Evolutionary conservation across 2,329 filamentous ascomycete species (phyloP).

Genomic region (Fusarium tanahbumbuense): DNA sequence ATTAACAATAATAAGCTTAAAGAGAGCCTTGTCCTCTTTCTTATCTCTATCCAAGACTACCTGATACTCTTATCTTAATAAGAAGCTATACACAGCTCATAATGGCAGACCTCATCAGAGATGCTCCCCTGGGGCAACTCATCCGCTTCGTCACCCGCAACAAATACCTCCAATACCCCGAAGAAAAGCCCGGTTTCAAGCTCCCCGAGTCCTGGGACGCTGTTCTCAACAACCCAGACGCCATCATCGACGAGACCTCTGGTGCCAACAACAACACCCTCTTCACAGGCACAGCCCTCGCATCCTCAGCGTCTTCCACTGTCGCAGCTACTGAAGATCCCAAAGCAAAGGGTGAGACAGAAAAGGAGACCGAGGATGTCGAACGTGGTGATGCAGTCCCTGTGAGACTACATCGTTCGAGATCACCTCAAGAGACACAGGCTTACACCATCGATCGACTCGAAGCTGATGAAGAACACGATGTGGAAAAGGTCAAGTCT

Average conservation of each 20-base stretch:
- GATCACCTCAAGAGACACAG: slow-evolving; percentile 40
- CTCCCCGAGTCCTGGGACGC: slow-evolving; percentile 57
- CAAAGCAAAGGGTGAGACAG: slow-evolving; percentile 21
- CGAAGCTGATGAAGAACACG: slow-evolving; percentile 50
- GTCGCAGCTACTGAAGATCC: slow-evolving; percentile 34
- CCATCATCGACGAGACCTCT: slow-evolving; percentile 26
- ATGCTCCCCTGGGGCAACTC: slow-evolving; percentile 69
- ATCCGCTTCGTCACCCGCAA: slow-evolving; percentile 66
- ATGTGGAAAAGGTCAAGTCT: slow-evolving; percentile 58
- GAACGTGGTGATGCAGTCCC: slow-evolving; percentile 23
- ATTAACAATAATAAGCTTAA: slow-evolving; percentile 13
- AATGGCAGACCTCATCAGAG: slow-evolving; percentile 58
- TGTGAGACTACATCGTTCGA: slow-evolving; percentile 40
- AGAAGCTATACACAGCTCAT: not conserved
- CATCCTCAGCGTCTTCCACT: slow-evolving; percentile 42
- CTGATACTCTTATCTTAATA: not conserved
- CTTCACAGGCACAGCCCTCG: slow-evolving; percentile 28
- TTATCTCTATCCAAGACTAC: not conserved
- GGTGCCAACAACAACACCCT: slow-evolving; percentile 15
- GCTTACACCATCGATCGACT: slow-evolving; percentile 38
- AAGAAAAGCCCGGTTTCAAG: slow-evolving; percentile 67
- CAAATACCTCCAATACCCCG: slow-evolving; percentile 67
- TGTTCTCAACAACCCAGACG: slow-evolving; percentile 50
- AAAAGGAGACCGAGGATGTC: slow-evolving; percentile 29
- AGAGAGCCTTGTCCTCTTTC: not conserved